phyloP scores from a whole-genome alignment of 805 yeast species.

The Pichia thaimueangensis region DNA sequence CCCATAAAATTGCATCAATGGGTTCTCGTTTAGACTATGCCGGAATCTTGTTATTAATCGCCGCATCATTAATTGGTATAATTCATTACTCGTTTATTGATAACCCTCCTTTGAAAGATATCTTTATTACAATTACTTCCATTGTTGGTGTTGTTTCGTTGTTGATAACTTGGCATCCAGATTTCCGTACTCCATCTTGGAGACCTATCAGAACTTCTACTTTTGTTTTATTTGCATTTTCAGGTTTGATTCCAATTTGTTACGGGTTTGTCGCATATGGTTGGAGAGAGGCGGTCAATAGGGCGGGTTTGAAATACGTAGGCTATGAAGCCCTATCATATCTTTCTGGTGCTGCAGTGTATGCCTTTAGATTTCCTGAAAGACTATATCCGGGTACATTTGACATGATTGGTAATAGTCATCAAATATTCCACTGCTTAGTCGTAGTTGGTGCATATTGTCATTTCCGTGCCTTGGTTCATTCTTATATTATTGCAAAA shows the following conservation, averaged over 20 bases:
- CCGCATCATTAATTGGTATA: slow-evolving; percentile 38
- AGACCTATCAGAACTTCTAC: slow-evolving; percentile 70
- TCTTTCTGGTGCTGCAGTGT: slow-evolving; percentile 71
- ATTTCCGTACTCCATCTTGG: slow-evolving; percentile 65
- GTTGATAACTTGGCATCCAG: slow-evolving; percentile 53
- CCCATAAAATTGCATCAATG: slow-evolving; percentile 34
- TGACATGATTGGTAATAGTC: slow-evolving; percentile 75
- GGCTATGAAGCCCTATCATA: slow-evolving; percentile 67
- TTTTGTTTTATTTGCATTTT: slow-evolving; percentile 75
- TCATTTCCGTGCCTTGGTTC: slow-evolving; percentile 60
- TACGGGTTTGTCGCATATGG: slow-evolving; percentile 50
- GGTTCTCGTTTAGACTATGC: slow-evolving; percentile 51
- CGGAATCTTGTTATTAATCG: slow-evolving; percentile 47
- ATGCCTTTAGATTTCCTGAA: slow-evolving; percentile 79
- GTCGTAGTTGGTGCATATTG: slow-evolving; percentile 73
- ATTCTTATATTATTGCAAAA: slow-evolving; percentile 49
- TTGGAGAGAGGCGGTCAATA: slow-evolving; percentile 34
- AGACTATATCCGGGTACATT: slow-evolving; percentile 53
- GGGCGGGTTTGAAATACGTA: slow-evolving; percentile 59
- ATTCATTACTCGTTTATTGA: slow-evolving; percentile 41
- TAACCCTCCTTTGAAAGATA: slow-evolving; percentile 27
- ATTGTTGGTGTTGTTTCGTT: slow-evolving; percentile 58
- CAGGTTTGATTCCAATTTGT: slow-evolving; percentile 66
- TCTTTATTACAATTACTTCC: slow-evolving; percentile 41
- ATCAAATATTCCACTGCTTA: slow-evolving; percentile 73